Percentiles rank a stretch among this genome's conserved stretches.
Evolutionary conservation across 2,329 filamentous ascomycete genomes (phyloP).

Genomic region (Penicillium sp.): DNA sequence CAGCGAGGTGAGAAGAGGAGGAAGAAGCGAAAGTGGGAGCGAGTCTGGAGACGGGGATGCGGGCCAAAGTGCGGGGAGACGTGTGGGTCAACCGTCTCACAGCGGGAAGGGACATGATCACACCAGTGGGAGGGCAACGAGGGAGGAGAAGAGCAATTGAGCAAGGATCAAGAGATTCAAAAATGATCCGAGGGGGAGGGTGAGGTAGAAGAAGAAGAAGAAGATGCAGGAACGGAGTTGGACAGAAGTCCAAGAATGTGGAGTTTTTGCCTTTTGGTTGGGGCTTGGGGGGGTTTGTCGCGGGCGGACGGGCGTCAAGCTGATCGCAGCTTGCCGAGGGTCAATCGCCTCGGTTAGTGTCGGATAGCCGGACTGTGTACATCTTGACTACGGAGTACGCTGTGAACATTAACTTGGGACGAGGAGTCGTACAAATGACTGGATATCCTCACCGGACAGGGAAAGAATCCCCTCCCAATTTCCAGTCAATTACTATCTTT

Average conservation of each 20-base stretch:
- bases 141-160: constrained; percentile 37
- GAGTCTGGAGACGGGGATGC: constrained; percentile 46
- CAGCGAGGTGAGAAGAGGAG: constrained; percentile 18
- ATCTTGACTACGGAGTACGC: neutral
- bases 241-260: constrained; percentile 11
- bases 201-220: constrained; percentile 1
- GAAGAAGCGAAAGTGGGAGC: constrained; percentile 28
- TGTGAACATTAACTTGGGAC: no score
- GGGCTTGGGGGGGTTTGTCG: constrained; percentile 15
- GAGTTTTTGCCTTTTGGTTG: constrained; percentile 8
- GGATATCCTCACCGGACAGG: neutral
- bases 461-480: neutral
- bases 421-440: neutral
- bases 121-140: neutral
- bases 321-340: constrained; percentile 30
- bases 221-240: constrained; percentile 5
- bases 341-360: constrained; percentile 25
- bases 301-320: constrained; percentile 1
- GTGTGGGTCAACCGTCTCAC: constrained; percentile 47
- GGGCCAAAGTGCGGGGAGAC: constrained; percentile 48
- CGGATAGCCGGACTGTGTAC: constrained; percentile 12
- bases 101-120: constrained; percentile 45
- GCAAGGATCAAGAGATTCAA: neutral
- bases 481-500: neutral
- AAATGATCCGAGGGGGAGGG: neutral